These are phyloP conservation scores for Hypoxylon sp. DNA, from an alignment of 2,329 filamentous ascomycete genomes.

Conservation along the genomic window DNA sequence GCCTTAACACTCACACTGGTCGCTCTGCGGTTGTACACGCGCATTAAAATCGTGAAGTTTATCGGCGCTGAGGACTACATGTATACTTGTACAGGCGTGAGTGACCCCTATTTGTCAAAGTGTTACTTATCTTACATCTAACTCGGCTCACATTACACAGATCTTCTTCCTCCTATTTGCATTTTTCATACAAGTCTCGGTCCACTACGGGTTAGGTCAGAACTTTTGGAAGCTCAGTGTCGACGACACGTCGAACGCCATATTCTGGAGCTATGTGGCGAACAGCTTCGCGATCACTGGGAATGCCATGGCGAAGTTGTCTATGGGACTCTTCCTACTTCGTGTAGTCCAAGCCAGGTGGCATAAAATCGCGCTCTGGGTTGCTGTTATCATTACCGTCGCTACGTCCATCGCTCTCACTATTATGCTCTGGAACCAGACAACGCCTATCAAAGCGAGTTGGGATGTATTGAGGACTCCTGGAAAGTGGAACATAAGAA, in stretches of 20 bases:
- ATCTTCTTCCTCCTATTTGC: slow-evolving; percentile 55
- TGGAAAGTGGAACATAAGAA: slow-evolving; percentile 56
- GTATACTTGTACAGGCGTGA: slow-evolving; percentile 54
- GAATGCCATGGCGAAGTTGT: slow-evolving; percentile 59
- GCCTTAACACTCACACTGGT: slow-evolving; percentile 51
- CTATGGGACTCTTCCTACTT: slow-evolving; percentile 58
- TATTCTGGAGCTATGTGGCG: slow-evolving; percentile 59
- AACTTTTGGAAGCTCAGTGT: slow-evolving; percentile 54
- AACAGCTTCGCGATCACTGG: slow-evolving; percentile 57
- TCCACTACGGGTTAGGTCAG: slow-evolving; percentile 55
- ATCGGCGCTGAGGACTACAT: slow-evolving; percentile 57
- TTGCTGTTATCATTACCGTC: slow-evolving; percentile 52
- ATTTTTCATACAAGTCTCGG: slow-evolving; percentile 55
- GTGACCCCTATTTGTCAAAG: slow-evolving; percentile 6
- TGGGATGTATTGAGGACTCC: slow-evolving; percentile 57
- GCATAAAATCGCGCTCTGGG: slow-evolving; percentile 56
- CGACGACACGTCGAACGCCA: slow-evolving; percentile 55
- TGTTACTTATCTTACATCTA: background rate
- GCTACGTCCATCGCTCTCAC: slow-evolving; percentile 54
- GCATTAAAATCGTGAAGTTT: slow-evolving; percentile 55
- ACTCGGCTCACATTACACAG: slow-evolving; percentile 3
- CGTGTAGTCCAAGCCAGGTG: slow-evolving; percentile 56
- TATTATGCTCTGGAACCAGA: slow-evolving; percentile 59
- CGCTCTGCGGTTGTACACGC: slow-evolving; percentile 48
- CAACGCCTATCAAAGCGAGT: slow-evolving; percentile 55